Evolutionary conservation across 768 basidiomycete species (phyloP), one percentile per base, ranked within the genome.

Genomic region (Boletus rufocinnamomeus): DNA sequence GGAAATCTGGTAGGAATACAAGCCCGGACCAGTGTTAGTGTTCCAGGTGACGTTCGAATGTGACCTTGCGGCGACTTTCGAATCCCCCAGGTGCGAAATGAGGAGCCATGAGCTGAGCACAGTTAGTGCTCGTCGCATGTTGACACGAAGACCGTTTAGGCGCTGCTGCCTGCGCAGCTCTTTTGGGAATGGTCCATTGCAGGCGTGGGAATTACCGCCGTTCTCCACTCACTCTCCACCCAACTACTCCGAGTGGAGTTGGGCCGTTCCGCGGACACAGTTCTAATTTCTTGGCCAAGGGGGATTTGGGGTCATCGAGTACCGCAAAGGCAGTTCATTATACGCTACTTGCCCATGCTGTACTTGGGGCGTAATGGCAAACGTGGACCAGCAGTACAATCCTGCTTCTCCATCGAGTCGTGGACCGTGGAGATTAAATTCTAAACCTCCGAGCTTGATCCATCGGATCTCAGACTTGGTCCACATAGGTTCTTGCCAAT

Each of bases 1-100:
- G 43, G 71, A 66, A 48, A 65, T 52, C 43, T 65, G 62, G 54
- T 69, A 70, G 50, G 63, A 65, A 54, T 64, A 64, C 61, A 63
- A 37, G 17, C 63, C 69, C 4, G 58, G 58, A 8, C 52, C 44
- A 6, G 44, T 50, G 50, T 57, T 47, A 46, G 50, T 6, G 21
- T 25, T 54, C 69, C 66, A 69, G 4, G 66, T 60, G 30, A 44
- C n/a, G 32, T 69, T 69, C 17, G 56, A 54, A 23, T 27, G 19
- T 8, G 58, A 54, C 16, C 45, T 49, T 50, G 57, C 63, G 14
- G 41, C 34, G 19, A 60, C 60, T 1, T 27, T 21, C 10, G 50
- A 37, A 11, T n/a, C 23, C 14, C 61, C 37, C 2, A 71, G 41
- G 16, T 55, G n/a, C 11, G 35, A 50, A 9, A 54, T n/a, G 54